Evolutionary conservation across 192 early-diverging fungal species (phyloP), one percentile per base, ranked within the genome.

Genomic region (Coemansia sp.): DNA sequence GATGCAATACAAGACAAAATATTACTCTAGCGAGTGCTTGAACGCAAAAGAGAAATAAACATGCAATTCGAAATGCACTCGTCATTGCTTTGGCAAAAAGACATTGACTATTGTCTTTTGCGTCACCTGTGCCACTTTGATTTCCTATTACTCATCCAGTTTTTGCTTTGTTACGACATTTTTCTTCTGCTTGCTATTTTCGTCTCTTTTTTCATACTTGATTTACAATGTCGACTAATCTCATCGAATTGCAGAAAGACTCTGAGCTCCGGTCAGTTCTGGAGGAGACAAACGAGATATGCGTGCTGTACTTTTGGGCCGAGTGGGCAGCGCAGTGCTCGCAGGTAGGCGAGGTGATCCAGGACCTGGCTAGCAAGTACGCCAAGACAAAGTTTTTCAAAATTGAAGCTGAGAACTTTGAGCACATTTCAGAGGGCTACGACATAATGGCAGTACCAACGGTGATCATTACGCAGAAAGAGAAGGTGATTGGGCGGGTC

Each of bases 391-490:
- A 83, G 49, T 97, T 93, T 69, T 72, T 95, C 68, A 84, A 86
- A 82, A 90, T 97, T 62, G 94, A 97, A 64, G 95, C 96, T 5
- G 96, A 98, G 72, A 84, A 91, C 61, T 92, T 91, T 59, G 86
- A 90, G 21, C 94, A 95, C 51, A 84, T 92, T 49, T 92, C 93
- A 29, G 94, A 96, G 66, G 67, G 84, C 4, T 92, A 88, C 66
- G 94, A 98, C 65, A 92, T 98, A 66, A 85, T 87, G 6, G 88
- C 94, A 2, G 96, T 98, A 0, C 96, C 96, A 8, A 89, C 92
- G 5, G 94, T 97, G 69, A 75, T 98, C 7, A 66, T 98, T 47
- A 72, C 94, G 22, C 74, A 89, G 77, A 83, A 86, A 60, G 87
- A 79, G 38, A 87, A 88, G 50, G 72, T 86, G 2, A 60, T 92